These are phyloP conservation scores for Plantago lanceolata DNA, from an alignment of 305 asterid genomes.

Conservation along the genomic window DNA sequence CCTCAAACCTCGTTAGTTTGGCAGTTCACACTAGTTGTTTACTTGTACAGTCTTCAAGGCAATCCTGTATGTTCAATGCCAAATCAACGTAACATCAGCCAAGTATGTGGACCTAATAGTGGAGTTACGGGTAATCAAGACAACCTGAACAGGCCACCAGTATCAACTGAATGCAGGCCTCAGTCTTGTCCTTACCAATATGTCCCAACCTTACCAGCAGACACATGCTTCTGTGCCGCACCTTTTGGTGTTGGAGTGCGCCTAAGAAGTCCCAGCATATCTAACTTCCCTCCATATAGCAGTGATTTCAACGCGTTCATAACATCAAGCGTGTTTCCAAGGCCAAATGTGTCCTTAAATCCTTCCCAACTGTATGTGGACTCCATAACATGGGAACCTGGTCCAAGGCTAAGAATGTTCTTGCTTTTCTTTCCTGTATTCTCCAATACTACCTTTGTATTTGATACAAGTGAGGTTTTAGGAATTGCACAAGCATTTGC, in stretches of 20 bases:
- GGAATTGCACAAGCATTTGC: conserved; percentile 35
- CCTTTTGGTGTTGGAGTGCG: conserved; percentile 45
- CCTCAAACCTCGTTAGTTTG: neutral
- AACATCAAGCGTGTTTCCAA: conserved; percentile 17
- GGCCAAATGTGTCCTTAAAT: conserved; percentile 20
- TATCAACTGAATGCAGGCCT: conserved; percentile 23
- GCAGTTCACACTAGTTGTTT: neutral
- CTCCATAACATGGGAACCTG: conserved; percentile 42
- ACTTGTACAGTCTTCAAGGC: conserved; percentile 24
- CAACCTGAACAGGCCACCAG: conserved; percentile 25
- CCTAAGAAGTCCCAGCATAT: conserved; percentile 52
- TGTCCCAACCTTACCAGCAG: conserved; percentile 31
- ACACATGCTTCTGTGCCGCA: conserved; percentile 42
- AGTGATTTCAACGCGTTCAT: conserved; percentile 22
- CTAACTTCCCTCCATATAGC: conserved; percentile 34
- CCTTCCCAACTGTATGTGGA: conserved; percentile 32
- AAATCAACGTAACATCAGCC: conserved; percentile 30
- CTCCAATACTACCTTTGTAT: conserved; percentile 25
- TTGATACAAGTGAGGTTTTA: conserved; percentile 26
- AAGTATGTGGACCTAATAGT: conserved; percentile 28
- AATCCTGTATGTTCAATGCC: conserved; percentile 39
- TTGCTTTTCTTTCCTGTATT: conserved; percentile 35
- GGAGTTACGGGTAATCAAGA: conserved; percentile 19
- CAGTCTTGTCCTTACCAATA: conserved; percentile 37
- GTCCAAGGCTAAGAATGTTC: conserved; percentile 46